Percentiles rank a stretch among this genome's conserved stretches.
These are phyloP conservation scores for Phytophthora citricola DNA, from an alignment of 352 stramenopile genomes.

Conservation along the genomic window DNA sequence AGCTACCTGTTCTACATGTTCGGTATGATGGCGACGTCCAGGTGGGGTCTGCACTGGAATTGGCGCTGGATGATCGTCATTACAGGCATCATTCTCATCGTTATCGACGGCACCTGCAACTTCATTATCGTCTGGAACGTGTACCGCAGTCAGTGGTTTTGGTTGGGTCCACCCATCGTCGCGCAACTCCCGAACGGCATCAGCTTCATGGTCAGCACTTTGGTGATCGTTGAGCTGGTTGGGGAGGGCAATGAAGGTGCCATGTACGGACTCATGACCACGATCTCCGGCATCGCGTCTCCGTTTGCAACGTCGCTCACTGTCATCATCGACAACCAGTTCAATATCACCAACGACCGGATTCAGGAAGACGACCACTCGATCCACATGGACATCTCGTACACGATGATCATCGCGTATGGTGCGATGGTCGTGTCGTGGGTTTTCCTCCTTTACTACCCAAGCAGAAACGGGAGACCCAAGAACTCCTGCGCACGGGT, in stretches of 20 bases:
- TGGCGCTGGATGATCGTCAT: slow-evolving; percentile 46
- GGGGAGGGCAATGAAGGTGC: slow-evolving; percentile 56
- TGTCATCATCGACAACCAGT: slow-evolving; percentile 44
- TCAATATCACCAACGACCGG: slow-evolving; percentile 41
- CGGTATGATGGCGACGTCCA: slow-evolving; percentile 44
- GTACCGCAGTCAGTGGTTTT: slow-evolving; percentile 57
- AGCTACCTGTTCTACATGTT: slow-evolving; percentile 40
- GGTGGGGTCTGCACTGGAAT: slow-evolving; percentile 53
- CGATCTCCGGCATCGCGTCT: slow-evolving; percentile 41
- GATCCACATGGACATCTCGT: slow-evolving; percentile 49
- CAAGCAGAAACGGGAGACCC: slow-evolving; percentile 48
- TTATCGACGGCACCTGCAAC: slow-evolving; percentile 41
- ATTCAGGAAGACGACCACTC: slow-evolving; percentile 43
- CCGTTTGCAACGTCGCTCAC: slow-evolving; percentile 48
- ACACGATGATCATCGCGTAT: slow-evolving; percentile 55
- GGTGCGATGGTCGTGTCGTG: slow-evolving; percentile 38
- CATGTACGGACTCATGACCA: slow-evolving; percentile 56
- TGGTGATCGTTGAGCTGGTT: slow-evolving; percentile 48
- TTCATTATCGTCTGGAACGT: slow-evolving; percentile 47
- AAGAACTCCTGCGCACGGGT: slow-evolving; percentile 41
- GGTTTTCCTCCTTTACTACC: slow-evolving; percentile 44
- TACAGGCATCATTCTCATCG: slow-evolving; percentile 29
- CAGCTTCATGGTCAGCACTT: slow-evolving; percentile 50
- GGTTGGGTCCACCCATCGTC: slow-evolving; percentile 43
- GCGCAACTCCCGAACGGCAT: slow-evolving; percentile 44